Conservation (phyloP, 768 basidiomycete species). For the Trametes coccinea region DNA sequence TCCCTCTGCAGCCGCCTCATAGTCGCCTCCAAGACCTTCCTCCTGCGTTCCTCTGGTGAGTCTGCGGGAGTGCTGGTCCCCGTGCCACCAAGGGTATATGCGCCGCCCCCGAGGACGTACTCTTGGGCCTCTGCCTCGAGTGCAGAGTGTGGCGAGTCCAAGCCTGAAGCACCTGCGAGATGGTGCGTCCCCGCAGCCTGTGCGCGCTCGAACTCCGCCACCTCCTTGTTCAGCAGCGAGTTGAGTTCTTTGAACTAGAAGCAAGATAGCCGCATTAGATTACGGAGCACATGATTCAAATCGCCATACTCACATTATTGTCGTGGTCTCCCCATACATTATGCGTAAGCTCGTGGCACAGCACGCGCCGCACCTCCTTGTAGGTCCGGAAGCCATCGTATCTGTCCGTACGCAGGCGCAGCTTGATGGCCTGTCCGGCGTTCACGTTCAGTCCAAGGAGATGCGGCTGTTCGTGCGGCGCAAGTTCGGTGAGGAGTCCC, state of each 20-base stretch:
- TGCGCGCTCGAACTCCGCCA: conserved; percentile 64
- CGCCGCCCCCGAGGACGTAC: conserved; percentile 55
- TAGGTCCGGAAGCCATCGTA: conserved; percentile 77
- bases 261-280: neutral
- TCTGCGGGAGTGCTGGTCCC: conserved; percentile 32
- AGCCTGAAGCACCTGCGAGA: conserved; percentile 40
- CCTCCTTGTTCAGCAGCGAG: conserved; percentile 71
- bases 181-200: conserved; percentile 53
- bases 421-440: conserved; percentile 60
- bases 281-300: no score
- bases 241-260: conserved; percentile 76
- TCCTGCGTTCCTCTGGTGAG: conserved; percentile 58
- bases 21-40: conserved; percentile 58
- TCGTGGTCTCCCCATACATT: conserved; percentile 75
- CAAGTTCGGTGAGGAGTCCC: conserved; percentile 71
- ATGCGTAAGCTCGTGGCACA: conserved; percentile 79
- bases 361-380: conserved; percentile 59
- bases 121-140: conserved; percentile 56
- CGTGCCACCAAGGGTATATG: conserved; percentile 24
- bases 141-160: conserved; percentile 50
- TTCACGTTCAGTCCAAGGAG: conserved; percentile 70
- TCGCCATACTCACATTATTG: conserved; percentile 54
- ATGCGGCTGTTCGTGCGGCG: conserved; percentile 72
- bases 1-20: conserved; percentile 58
- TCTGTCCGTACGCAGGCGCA: conserved; percentile 66